Percentiles rank a stretch among this genome's conserved stretches.
phyloP scores from a whole-genome alignment of 306 rosid species.

The cucumber (Cucumis sativus) region DNA sequence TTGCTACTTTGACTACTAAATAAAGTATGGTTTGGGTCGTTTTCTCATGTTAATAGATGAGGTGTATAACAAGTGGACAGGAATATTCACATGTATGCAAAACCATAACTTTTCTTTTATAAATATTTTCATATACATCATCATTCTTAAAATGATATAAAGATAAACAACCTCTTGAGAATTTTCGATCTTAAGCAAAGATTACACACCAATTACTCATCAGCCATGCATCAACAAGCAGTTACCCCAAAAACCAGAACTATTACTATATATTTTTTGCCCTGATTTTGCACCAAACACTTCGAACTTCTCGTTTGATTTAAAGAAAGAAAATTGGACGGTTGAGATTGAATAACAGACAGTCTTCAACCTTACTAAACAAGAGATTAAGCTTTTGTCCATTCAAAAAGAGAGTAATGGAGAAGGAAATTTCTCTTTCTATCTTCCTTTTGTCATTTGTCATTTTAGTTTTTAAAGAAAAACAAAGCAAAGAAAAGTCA shows the following conservation, averaged over 20 bases:
- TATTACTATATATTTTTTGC: neutral
- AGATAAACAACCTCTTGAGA: too few species aligned
- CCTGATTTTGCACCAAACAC: neutral
- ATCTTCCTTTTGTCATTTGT: neutral
- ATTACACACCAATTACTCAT: too few species aligned
- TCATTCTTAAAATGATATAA: neutral
- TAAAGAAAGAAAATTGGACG: neutral
- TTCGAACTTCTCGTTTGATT: neutral
- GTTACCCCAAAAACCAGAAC: neutral
- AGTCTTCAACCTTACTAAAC: neutral
- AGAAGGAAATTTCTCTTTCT: neutral
- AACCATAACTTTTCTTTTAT: too few species aligned
- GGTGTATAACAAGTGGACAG: neutral
- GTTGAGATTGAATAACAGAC: neutral
- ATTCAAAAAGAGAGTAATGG: neutral
- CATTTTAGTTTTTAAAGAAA: neutral
- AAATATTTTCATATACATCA: neutral
- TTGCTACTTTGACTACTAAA: neutral
- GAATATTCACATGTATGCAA: neutral
- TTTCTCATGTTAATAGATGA: neutral
- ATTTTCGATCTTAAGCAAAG: too few species aligned
- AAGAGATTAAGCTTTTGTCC: neutral
- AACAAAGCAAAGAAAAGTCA: conserved; percentile 2
- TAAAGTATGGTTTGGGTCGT: neutral
- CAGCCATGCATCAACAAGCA: neutral